A percentile compares a stretch with the other conserved stretches of the same genome.
phyloP scores from a whole-genome alignment of 345 rosid genomes.

The Citrus cavaleriei region DNA sequence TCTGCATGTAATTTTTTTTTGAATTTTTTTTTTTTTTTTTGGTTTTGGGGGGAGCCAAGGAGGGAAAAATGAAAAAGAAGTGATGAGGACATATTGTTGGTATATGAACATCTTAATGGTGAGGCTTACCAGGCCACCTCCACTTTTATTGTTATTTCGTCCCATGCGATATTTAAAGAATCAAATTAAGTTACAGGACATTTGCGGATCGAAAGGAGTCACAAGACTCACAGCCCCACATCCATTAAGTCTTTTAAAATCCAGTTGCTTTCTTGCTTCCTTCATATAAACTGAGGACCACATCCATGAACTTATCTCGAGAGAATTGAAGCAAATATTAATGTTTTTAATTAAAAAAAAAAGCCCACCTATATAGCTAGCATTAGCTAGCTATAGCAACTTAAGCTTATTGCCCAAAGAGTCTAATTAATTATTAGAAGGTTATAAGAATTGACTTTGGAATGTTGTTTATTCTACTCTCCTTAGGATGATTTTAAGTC shows the following conservation, averaged over 20 bases:
- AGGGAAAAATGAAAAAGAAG: not conserved
- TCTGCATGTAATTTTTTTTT: not conserved
- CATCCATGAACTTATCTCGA: not conserved
- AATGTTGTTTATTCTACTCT: not conserved
- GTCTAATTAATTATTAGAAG: not conserved
- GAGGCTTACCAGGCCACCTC: not conserved
- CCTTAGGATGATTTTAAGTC: not conserved
- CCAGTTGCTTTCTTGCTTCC: not conserved
- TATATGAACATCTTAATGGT: not conserved
- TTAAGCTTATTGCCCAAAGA: too few relatives aligned
- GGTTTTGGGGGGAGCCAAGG: too few relatives aligned
- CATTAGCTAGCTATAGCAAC: too few relatives aligned
- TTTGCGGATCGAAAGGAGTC: not conserved
- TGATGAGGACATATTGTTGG: not conserved
- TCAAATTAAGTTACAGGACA: not conserved
- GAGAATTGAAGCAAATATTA: not conserved
- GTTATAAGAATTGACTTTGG: not conserved
- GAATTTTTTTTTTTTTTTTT: too few relatives aligned
- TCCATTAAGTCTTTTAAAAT: not conserved
- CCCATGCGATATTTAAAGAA: not conserved
- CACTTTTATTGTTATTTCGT: not conserved
- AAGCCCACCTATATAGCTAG: not conserved
- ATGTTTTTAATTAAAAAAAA: not conserved
- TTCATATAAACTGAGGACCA: not conserved
- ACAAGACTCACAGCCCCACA: conserved; percentile 6